Conservation (phyloP, 106 monocot species). For the Acorus gramineus region DNA sequence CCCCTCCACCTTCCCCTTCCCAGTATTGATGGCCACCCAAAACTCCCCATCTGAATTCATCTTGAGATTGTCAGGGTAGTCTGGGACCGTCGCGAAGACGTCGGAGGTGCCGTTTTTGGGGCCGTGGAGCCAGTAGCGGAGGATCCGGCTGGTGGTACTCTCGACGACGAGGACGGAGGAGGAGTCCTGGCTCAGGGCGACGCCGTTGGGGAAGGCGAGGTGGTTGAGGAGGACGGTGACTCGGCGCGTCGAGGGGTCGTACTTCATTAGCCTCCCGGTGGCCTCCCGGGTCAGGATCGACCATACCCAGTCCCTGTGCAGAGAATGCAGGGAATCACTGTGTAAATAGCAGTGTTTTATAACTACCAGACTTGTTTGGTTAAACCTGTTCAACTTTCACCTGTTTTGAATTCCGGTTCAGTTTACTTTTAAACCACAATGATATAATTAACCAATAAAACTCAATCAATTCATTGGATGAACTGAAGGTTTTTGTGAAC, state of each 20-base stretch:
- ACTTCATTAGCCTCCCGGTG: conserved; percentile 20
- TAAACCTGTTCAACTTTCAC: too few species aligned
- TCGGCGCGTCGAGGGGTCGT: conserved; percentile 10
- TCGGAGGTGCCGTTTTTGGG: conserved; percentile 6
- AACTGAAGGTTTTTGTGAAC: too few species aligned
- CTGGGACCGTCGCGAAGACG: conserved; percentile 13
- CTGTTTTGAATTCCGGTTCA: too few species aligned
- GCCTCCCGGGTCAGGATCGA: conserved; percentile 7
- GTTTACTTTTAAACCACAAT: too few species aligned
- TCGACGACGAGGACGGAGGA: conserved; percentile 13
- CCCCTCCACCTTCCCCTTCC: not conserved
- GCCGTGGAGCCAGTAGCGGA: conserved; percentile 21
- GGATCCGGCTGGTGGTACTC: conserved; percentile 7
- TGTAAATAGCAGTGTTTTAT: too few species aligned
- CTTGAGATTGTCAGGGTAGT: conserved; percentile 29
- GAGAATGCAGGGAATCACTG: too few species aligned
- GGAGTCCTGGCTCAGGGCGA: conserved; percentile 13
- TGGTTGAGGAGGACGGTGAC: conserved; percentile 11
- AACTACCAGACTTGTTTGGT: too few species aligned
- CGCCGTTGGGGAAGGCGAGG: conserved; percentile 19
- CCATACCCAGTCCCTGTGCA: conserved; percentile 6
- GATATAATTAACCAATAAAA: too few species aligned
- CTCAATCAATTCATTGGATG: too few species aligned
- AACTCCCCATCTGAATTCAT: conserved; percentile 10
- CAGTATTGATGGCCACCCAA: conserved; percentile 20